Percentiles rank a stretch among this genome's conserved stretches.
Evolutionary conservation across 805 yeast genomes (phyloP).

Genomic region (Cyberlindnera sargentensis): DNA sequence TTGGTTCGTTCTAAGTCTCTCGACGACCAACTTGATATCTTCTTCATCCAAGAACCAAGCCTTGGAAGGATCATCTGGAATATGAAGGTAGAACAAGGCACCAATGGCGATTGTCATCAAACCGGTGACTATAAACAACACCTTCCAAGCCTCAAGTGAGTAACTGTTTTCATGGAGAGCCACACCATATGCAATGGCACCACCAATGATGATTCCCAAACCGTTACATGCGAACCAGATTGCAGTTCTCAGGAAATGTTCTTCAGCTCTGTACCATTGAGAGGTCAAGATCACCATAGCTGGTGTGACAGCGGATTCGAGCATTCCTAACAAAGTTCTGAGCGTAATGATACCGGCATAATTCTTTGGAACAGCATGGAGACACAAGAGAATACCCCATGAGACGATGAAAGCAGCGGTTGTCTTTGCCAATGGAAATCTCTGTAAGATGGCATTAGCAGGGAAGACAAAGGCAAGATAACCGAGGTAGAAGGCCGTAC

Average conservation of each 20-base stretch:
- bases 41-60: conserved; percentile 41
- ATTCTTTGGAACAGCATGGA: conserved; percentile 42
- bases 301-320: conserved; percentile 51
- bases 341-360: conserved; percentile 34
- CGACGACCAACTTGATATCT: conserved; percentile 42
- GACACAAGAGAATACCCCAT: conserved; percentile 55
- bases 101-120: conserved; percentile 48
- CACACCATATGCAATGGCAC: conserved; percentile 50
- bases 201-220: conserved; percentile 41
- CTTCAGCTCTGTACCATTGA: conserved; percentile 49
- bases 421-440: conserved; percentile 49
- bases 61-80: conserved; percentile 50
- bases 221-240: conserved; percentile 41
- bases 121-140: conserved; percentile 55
- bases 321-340: conserved; percentile 44
- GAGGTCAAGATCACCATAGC: conserved; percentile 48
- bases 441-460: conserved; percentile 40
- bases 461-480: conserved; percentile 53
- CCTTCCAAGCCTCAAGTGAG: conserved; percentile 49
- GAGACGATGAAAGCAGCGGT: conserved; percentile 40
- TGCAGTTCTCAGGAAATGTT: conserved; percentile 36
- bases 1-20: conserved; percentile 45
- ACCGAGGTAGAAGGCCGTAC: conserved; percentile 60
- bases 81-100: conserved; percentile 35
- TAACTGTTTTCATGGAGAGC: conserved; percentile 31